Base-by-base conservation (phyloP, 495 filamentous ascomycete genomes). In the Trichoderma asperelloides region DNA sequence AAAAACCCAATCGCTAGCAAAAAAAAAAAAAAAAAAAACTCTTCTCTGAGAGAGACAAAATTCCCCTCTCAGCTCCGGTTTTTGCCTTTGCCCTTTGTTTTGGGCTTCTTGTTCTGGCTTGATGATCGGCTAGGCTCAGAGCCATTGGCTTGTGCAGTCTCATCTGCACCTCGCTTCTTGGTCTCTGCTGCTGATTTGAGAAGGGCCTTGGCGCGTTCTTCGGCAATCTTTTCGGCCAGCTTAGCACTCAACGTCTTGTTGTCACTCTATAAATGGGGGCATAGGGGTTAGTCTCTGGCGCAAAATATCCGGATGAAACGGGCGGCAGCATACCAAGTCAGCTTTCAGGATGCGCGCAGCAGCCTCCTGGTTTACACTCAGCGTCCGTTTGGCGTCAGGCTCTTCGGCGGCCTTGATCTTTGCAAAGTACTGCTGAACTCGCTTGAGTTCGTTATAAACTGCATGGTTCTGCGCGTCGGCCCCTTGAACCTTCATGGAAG, bases 371-470 rank as follows among this genome's bases (percentile, higher is more conserved):
- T 98, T 90, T 27, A 98, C 78, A 8, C 76, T 85, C 72, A 85
- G 78, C 27, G 84, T 82, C 40, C 82, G 80, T 68, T 85, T 82
- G 65, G 82, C 80, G 57, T 82, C 80, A 0, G 85, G 78, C 13
- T 70, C 77, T 68, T 87, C 84, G 11, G 79, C 75, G 16, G 77
- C 77, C 74, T 96, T 90, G 71, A 97, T 93, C 79, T 98, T 98
- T n/a, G 86, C 86, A 72, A 96, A 93, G 76, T 97, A 97, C 74
- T 93, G 89, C 74, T 85, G 91, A 64, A 97, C 88, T 63, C 95
- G 86, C 5, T 85, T 87, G 65, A 98, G 81, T 79, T 98, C 95
- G 62, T 79, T 80, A 77, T 90, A 94, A 66, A 98, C 85, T 28
- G 92, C 85, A 72, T 98, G 96, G 64, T 91, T 83, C 74, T 89